These are phyloP conservation scores for Fraxinus albicans DNA, from an alignment of 305 asterid species.

Conservation along the genomic window DNA sequence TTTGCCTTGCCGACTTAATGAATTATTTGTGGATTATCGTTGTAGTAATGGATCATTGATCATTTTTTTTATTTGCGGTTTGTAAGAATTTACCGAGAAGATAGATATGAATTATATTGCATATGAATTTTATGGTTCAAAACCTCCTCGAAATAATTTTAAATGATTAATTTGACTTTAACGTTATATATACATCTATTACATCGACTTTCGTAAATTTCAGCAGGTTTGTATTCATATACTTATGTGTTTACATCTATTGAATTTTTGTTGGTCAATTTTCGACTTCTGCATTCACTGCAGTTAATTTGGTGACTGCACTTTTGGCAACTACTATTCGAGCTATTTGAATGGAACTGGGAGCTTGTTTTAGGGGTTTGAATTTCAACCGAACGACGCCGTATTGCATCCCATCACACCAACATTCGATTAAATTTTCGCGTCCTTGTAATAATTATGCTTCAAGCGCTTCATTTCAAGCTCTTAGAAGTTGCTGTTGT, in stretches of 20 bases:
- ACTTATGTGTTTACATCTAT: background rate
- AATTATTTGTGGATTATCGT: too few relatives aligned
- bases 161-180: too few relatives aligned
- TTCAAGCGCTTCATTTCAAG: conserved; percentile 24
- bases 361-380: conserved; percentile 30
- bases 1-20: too few relatives aligned
- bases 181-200: too few relatives aligned
- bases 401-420: conserved; percentile 18
- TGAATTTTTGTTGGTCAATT: background rate
- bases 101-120: too few relatives aligned
- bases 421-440: background rate
- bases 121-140: too few relatives aligned
- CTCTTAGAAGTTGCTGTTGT: conserved; percentile 24
- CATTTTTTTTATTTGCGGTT: too few relatives aligned
- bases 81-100: too few relatives aligned
- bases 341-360: conserved; percentile 43
- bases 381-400: conserved; percentile 21
- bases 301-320: background rate
- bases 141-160: too few relatives aligned
- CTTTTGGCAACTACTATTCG: background rate
- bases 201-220: too few relatives aligned
- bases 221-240: background rate
- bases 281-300: background rate
- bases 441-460: conserved; percentile 1
- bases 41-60: background rate